phyloP scores from a whole-genome alignment of 805 yeast genomes.

The Wickerhamomyces subpelliculosus region DNA sequence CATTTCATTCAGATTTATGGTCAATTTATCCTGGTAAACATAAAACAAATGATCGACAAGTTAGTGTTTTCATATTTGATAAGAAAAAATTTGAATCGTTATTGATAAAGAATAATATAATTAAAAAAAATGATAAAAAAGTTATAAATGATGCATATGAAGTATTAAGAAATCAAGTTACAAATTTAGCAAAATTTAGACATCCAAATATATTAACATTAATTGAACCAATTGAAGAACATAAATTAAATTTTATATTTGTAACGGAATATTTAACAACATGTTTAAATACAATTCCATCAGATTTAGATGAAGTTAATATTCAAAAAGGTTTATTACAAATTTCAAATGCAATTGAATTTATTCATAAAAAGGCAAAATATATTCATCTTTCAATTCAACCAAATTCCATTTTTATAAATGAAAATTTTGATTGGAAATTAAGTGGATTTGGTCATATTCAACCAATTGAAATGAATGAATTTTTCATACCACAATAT shows the following conservation, averaged over 20 bases:
- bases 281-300: constrained; percentile 38
- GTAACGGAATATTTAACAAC: constrained; percentile 76
- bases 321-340: constrained; percentile 82
- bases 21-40: constrained; percentile 78
- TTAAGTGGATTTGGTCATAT: constrained; percentile 64
- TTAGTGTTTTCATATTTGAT: constrained; percentile 82
- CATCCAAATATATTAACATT: constrained; percentile 85
- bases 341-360: constrained; percentile 68
- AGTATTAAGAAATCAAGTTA: constrained; percentile 58
- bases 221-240: constrained; percentile 86
- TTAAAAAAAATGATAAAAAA: constrained; percentile 41
- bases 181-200: constrained; percentile 69
- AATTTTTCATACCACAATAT: constrained; percentile 60
- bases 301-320: constrained; percentile 59
- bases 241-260: constrained; percentile 67
- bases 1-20: constrained; percentile 80
- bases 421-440: constrained; percentile 91
- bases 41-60: constrained; percentile 51
- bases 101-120: constrained; percentile 42
- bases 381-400: constrained; percentile 71
- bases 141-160: constrained; percentile 56
- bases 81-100: constrained; percentile 64
- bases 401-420: constrained; percentile 72
- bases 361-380: constrained; percentile 71
- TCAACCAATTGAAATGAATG: constrained; percentile 46